Conservation (phyloP, 78 protist genomes). For the Creolimax fragrantissima region DNA sequence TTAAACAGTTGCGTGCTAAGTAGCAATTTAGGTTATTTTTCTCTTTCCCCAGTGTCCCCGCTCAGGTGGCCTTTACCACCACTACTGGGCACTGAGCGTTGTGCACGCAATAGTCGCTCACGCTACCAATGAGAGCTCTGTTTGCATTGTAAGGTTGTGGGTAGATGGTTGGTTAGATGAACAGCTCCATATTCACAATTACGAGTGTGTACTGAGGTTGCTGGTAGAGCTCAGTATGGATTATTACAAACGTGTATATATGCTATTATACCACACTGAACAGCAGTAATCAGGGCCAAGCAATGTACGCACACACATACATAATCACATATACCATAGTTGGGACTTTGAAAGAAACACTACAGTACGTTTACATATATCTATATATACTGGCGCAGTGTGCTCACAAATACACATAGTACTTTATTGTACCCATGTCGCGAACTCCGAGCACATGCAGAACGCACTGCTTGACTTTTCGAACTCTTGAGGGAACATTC, state of each 20-base stretch:
- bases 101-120: slow-evolving; percentile 16
- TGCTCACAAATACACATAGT: too few species aligned
- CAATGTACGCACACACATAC: background rate
- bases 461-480: background rate
- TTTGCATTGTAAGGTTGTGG: background rate
- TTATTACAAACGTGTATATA: background rate
- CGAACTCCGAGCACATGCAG: background rate
- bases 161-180: background rate
- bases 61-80: background rate
- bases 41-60: too few species aligned
- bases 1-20: too few species aligned
- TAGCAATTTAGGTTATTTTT: too few species aligned
- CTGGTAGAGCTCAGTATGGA: background rate
- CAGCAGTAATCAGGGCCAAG: background rate
- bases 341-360: too few species aligned
- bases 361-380: too few species aligned
- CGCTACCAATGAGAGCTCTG: slow-evolving; percentile 10
- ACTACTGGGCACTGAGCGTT: background rate
- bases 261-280: background rate
- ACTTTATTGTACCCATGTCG: background rate
- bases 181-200: background rate
- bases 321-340: background rate
- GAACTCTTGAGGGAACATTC: background rate
- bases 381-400: too few species aligned
- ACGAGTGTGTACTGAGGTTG: background rate